Evolutionary conservation across 352 stramenopile genomes (phyloP).

Genomic region (Globisporangium nunn): DNA sequence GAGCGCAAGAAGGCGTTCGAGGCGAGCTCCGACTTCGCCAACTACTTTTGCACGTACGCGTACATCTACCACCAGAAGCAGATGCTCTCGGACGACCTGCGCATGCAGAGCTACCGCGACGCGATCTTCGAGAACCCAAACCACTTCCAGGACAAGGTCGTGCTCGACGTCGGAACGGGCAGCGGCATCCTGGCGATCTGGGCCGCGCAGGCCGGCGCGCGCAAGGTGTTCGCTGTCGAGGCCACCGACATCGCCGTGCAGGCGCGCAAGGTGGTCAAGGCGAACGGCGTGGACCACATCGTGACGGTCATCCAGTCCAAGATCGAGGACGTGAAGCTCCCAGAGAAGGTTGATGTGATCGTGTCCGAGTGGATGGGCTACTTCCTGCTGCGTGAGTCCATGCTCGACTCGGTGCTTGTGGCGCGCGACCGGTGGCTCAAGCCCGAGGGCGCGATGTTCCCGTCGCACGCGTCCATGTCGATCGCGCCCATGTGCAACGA

Average conservation of each 20-base stretch:
- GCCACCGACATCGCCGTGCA: conserved; percentile 98
- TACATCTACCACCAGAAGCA: conserved; percentile 94
- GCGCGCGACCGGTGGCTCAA: conserved; percentile 97
- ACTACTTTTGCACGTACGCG: conserved; percentile 89
- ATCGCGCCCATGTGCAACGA: conserved; percentile 96
- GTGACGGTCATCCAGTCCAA: conserved; percentile 98
- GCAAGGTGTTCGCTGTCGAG: conserved; percentile 96
- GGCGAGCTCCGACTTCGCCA: conserved; percentile 81
- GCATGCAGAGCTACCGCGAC: conserved; percentile 98
- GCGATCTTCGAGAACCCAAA: conserved; percentile 97
- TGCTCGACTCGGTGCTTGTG: conserved; percentile 98
- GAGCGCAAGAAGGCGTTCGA: conserved; percentile 84
- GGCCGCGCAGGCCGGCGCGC: conserved; percentile 97
- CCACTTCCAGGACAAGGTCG: conserved; percentile 98
- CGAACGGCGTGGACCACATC: conserved; percentile 94
- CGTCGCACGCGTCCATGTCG: conserved; percentile 97
- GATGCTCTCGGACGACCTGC: conserved; percentile 99
- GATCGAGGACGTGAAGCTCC: conserved; percentile 96
- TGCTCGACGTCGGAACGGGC: conserved; percentile 99
- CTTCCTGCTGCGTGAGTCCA: conserved; percentile 98
- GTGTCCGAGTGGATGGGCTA: conserved; percentile 99
- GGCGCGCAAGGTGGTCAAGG: conserved; percentile 92
- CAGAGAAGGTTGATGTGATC: conserved; percentile 99
- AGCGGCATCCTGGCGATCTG: conserved; percentile 98
- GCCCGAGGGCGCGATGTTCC: conserved; percentile 96